Base-by-base conservation (phyloP, 352 stramenopile species). In the Globisporangium cederbergense region DNA sequence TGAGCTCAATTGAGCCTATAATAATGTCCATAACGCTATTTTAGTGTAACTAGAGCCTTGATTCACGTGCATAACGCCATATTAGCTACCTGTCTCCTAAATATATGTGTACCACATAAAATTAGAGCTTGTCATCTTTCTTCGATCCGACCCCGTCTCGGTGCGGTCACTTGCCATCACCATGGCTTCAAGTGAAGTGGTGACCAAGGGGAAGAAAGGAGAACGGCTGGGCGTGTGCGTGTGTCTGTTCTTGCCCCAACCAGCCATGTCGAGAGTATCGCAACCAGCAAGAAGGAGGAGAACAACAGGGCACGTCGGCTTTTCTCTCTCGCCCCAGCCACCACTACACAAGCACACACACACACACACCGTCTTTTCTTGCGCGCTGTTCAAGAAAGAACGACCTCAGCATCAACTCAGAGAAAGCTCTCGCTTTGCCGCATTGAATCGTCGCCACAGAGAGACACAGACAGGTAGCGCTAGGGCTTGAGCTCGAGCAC, bases 101-200 rank as follows among this genome's bases (percentile, higher is more conserved):
- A 10, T 63, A n/a, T 16, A n/a, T 47, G 58, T 63, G 5, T 8
- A 1, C 7, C 28, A 63, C 58, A 22, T 32, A 34, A 45, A 20
- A 7, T 32, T 5, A 45, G 43, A 28, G 25, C 2, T 28, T 28
- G 25, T 28, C 25, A 28, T 28, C 25, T 28, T 18, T 13, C 10
- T 52, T 30, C n/a, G 47, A 16, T 54, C 49, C 16, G 6, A 8
- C 34, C 32, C 20, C 46, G 32, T 49, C 43, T 64, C 14, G 34
- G 8, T 28, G 30, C 22, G 20, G 46, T 64, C 59, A 51, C 5
- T 5, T 38, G 20, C 59, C 59, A 64, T 64, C 58, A 64, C 25
- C 11, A 58, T 45, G 22, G 34, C 58, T 57, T 43, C 45, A 45
- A 49, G 28, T 11, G 58, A 30, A 13, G 36, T 42, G 11, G 36